phyloP scores from a whole-genome alignment of 495 filamentous ascomycete genomes.

The Neurospora discreta region DNA sequence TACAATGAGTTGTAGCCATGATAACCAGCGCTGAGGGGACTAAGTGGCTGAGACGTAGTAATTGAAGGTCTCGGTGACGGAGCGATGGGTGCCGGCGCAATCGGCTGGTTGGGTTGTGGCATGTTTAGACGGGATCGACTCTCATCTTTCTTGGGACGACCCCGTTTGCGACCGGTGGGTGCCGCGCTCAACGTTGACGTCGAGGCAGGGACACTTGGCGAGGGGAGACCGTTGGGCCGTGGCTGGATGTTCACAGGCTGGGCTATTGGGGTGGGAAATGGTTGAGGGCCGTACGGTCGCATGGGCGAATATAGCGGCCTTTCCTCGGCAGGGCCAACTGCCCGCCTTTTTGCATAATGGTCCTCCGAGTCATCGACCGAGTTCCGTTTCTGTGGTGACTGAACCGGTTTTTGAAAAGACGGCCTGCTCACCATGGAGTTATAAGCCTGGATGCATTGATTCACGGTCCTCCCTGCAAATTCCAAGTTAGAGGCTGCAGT shows the following conservation, averaged over 20 bases:
- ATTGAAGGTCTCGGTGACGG: slow-evolving; percentile 5
- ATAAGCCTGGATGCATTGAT: slow-evolving; percentile 32
- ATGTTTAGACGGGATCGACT: slow-evolving; percentile 5
- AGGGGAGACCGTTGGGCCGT: slow-evolving; percentile 27
- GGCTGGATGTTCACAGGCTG: slow-evolving; percentile 21
- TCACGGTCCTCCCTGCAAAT: slow-evolving; percentile 35
- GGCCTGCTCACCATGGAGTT: slow-evolving; percentile 31
- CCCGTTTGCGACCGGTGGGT: slow-evolving; percentile 16
- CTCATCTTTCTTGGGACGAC: slow-evolving; percentile 19
- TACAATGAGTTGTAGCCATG: neutral
- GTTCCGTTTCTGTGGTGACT: slow-evolving; percentile 31
- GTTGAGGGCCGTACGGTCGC: slow-evolving; percentile 14
- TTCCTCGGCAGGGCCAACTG: slow-evolving; percentile 18
- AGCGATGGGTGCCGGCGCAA: slow-evolving; percentile 25
- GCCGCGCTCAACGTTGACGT: slow-evolving; percentile 12
- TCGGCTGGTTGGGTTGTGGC: slow-evolving; percentile 25
- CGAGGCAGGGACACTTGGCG: slow-evolving; percentile 13
- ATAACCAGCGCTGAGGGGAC: neutral
- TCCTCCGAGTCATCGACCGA: slow-evolving; percentile 33
- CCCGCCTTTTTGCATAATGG: slow-evolving; percentile 29
- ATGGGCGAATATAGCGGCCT: slow-evolving; percentile 5
- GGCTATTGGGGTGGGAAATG: slow-evolving; percentile 11
- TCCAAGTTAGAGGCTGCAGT: slow-evolving; percentile 12
- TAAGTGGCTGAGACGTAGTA: neutral
- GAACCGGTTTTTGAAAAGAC: slow-evolving; percentile 9